Conservation (phyloP, 2,329 filamentous ascomycete genomes). For the Cryphonectria naterciae region DNA sequence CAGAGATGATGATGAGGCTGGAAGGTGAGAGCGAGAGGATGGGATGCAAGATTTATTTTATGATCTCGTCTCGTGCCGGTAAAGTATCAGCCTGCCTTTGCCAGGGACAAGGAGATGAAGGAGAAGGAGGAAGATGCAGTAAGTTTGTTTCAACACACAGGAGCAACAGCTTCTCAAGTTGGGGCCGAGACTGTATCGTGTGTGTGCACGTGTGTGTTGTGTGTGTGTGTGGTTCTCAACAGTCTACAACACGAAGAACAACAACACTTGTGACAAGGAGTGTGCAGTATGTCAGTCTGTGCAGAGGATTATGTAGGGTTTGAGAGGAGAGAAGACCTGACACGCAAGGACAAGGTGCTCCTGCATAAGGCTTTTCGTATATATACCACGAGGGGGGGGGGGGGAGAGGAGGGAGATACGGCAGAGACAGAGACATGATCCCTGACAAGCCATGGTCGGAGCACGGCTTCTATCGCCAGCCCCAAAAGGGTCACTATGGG, state of each 20-base stretch:
- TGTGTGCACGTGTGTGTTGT: background rate
- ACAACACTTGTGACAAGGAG: too few species aligned
- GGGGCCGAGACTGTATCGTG: constrained; percentile 12
- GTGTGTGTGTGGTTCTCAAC: constrained; percentile 2
- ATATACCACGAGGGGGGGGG: background rate
- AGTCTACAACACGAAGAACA: background rate
- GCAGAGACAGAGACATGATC: constrained; percentile 14
- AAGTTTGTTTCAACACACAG: background rate
- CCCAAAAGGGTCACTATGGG: constrained; percentile 6
- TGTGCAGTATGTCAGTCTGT: background rate
- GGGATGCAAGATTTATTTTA: background rate
- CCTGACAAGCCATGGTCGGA: constrained; percentile 19
- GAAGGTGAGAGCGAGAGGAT: background rate
- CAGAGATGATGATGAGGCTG: background rate
- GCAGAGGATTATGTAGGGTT: background rate
- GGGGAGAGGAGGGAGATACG: constrained; percentile 4
- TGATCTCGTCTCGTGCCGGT: background rate
- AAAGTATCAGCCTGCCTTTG: background rate
- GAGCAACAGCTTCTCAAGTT: background rate
- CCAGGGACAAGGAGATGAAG: background rate
- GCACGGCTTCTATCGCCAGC: constrained; percentile 18
- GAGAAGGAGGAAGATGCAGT: background rate
- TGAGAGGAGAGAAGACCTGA: background rate
- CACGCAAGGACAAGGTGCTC: constrained; percentile 16
- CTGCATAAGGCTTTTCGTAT: constrained; percentile 19